Evolutionary conservation across 139 green algal genomes (phyloP), one percentile per base, ranked within the genome.

Genomic region (Zygnema circumcarinatum): DNA sequence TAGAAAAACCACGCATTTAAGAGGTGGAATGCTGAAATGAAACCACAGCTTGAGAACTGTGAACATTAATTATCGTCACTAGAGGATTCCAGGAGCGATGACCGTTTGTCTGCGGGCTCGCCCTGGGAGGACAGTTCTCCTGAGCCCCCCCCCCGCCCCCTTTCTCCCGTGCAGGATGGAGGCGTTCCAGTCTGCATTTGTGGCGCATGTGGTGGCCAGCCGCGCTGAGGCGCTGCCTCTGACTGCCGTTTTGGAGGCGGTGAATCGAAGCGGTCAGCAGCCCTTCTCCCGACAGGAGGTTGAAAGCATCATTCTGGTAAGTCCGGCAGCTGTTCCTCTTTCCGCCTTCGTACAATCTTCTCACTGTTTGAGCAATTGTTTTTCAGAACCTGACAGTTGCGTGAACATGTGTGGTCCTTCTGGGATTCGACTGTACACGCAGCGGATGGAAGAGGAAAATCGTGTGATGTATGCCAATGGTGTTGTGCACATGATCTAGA

Each of bases 401-500:
- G 54, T 33, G 29, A 29, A 29, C 54, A 33, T 72, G 73, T 80
- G 73, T 29, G 53, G 73, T 41, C 1, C 3, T 80, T 22, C 2
- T 2, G 53, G 73, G 33, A 25, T 38, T 80, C 29, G 73, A 41
- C 1, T 62, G 33, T 67, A 67, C 2, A 38, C 73, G 78, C 78
- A 84, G 78, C 78, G 74, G 74, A 84, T 84, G 78, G 78, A 84
- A 53, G 35, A n/a, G 33, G 39, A 78, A n/a, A 84, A 84, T 32
- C 32, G 78, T n/a, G 78, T 84, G 52, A 84, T 84, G 78, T 78
- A 79, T 36, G 35, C 40, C n/a, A 36, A 78, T 2, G 78, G 78
- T 53, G 47, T 84, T 76, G 78, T 84, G 39, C 78, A 84, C 78
- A 78, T 84, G 25, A 84, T 84, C 32, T 84, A 84, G 74, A 38